Conservation (phyloP, 1,284 basidiomycete species). For the Fereydounia khargensis region DNA sequence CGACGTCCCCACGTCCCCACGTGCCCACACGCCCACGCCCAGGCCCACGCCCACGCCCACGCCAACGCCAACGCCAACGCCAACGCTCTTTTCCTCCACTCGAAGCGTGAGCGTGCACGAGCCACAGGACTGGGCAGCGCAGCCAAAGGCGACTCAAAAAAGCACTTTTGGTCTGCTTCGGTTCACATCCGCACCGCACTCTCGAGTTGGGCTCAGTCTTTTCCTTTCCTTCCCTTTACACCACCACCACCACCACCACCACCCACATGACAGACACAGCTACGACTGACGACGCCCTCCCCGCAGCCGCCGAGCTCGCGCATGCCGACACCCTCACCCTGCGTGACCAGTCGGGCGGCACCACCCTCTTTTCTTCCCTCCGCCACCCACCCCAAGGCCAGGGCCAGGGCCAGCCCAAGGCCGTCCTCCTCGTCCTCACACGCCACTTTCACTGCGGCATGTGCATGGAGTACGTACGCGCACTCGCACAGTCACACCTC, state of each 20-base stretch:
- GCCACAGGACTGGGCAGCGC: too few species aligned
- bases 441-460: slow-evolving; percentile 41
- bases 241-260: slow-evolving; percentile 6
- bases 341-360: slow-evolving; percentile 4
- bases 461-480: slow-evolving; percentile 24
- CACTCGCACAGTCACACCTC: slow-evolving; percentile 5
- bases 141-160: too few species aligned
- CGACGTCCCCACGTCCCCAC: too few species aligned
- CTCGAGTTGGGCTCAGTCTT: background rate
- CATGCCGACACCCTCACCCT: slow-evolving; percentile 12
- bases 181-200: slow-evolving; percentile 7
- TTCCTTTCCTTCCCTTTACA: background rate
- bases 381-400: slow-evolving; percentile 1
- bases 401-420: background rate
- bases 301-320: slow-evolving; percentile 9
- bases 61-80: background rate
- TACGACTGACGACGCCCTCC: slow-evolving; percentile 12
- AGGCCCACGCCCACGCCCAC: background rate
- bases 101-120: too few species aligned
- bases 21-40: background rate
- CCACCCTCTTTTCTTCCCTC: slow-evolving; percentile 8
- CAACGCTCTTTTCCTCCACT: too few species aligned
- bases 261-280: too few species aligned
- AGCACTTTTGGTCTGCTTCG: too few species aligned
- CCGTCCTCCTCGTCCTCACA: slow-evolving; percentile 22